These are phyloP conservation scores for Phaeolepiota aurea DNA, from an alignment of 768 basidiomycete species.

Conservation along the genomic window DNA sequence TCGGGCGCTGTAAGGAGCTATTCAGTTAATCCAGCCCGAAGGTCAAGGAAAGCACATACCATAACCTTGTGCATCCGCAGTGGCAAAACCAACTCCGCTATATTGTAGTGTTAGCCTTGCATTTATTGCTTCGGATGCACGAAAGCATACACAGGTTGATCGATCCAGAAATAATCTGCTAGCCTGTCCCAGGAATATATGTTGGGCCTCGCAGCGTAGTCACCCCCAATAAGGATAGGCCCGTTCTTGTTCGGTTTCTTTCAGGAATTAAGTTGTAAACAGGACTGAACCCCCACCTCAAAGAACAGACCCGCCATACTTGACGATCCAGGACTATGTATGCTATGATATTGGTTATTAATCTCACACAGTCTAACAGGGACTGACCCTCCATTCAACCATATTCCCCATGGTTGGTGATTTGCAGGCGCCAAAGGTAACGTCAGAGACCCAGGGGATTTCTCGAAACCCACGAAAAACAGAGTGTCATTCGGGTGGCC, in stretches of 20 bases:
- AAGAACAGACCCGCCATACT: slow-evolving; percentile 57
- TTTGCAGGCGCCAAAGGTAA: slow-evolving; percentile 17
- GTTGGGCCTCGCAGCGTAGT: slow-evolving; percentile 44
- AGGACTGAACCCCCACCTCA: slow-evolving; percentile 35
- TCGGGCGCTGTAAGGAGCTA: slow-evolving; percentile 30
- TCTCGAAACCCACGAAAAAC: slow-evolving; percentile 62
- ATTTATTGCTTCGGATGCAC: background rate
- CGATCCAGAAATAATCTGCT: slow-evolving; percentile 66
- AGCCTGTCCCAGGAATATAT: slow-evolving; percentile 49
- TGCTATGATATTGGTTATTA: background rate
- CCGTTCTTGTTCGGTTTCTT: slow-evolving; percentile 42
- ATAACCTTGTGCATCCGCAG: slow-evolving; percentile 53
- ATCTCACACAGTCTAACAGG: no score
- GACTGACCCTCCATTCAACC: slow-evolving; percentile 65
- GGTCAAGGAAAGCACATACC: slow-evolving; percentile 23
- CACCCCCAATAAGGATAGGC: slow-evolving; percentile 46
- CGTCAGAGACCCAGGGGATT: slow-evolving; percentile 47
- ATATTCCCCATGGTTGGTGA: slow-evolving; percentile 60
- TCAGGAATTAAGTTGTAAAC: background rate
- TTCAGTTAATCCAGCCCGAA: background rate
- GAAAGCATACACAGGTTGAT: slow-evolving; percentile 56
- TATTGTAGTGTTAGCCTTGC: slow-evolving; percentile 3
- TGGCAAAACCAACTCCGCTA: slow-evolving; percentile 53
- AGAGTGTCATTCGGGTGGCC: slow-evolving; percentile 59
- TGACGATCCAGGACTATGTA: slow-evolving; percentile 55